Conservation (phyloP, 768 basidiomycete species). For the Symmetrospora coprosmae region DNA sequence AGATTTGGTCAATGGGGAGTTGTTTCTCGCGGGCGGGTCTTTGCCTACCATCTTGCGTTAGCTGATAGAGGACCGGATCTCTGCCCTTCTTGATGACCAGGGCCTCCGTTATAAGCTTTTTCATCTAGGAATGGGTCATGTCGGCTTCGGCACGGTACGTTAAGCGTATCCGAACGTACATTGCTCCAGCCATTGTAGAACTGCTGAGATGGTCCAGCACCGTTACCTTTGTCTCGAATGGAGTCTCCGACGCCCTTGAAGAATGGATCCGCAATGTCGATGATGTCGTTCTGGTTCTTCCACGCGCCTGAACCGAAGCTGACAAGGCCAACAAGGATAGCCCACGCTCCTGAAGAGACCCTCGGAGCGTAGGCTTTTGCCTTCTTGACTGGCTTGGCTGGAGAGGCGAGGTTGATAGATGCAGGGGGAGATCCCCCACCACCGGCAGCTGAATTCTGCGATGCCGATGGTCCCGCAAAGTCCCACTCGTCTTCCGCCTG, state of each 20-base stretch:
- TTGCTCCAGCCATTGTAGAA: constrained; percentile 10
- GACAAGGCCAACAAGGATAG: constrained; percentile 7
- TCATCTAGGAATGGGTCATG: background rate
- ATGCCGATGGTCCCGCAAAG: background rate
- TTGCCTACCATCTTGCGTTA: background rate
- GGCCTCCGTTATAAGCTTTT: background rate
- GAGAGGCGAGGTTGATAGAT: background rate
- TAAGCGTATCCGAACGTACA: background rate
- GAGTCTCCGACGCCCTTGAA: background rate
- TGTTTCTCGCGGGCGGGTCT: background rate
- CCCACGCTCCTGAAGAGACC: background rate
- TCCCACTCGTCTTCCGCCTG: background rate
- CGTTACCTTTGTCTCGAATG: background rate
- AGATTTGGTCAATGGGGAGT: background rate
- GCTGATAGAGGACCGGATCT: background rate
- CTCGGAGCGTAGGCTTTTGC: background rate
- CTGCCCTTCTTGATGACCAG: background rate
- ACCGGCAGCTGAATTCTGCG: background rate
- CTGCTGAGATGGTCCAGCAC: background rate
- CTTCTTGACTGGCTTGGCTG: background rate
- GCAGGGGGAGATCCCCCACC: background rate
- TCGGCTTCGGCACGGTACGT: background rate
- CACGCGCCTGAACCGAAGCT: background rate
- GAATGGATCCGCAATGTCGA: constrained; percentile 7
- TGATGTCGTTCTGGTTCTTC: constrained; percentile 4